These are phyloP conservation scores for Echria macrotheca DNA, from an alignment of 495 filamentous ascomycete genomes.

Conservation along the genomic window DNA sequence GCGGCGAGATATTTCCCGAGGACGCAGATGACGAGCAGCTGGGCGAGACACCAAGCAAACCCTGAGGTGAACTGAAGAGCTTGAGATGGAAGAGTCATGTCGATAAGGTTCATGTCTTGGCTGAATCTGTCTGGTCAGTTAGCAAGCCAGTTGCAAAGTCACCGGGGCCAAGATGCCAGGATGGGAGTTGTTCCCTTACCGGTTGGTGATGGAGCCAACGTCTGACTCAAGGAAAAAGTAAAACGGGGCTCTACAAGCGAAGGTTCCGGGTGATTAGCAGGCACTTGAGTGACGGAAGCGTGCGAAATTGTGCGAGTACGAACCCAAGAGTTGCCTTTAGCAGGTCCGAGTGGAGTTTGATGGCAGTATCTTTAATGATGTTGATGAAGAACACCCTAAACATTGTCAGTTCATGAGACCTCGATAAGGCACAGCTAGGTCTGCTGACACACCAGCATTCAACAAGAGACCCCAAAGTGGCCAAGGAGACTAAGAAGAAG, in stretches of 20 bases:
- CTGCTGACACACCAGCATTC: conserved; percentile 7
- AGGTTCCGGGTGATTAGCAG: not conserved
- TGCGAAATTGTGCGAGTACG: not conserved
- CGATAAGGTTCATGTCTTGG: conserved; percentile 26
- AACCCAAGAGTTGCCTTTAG: conserved; percentile 5
- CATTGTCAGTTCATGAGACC: not conserved
- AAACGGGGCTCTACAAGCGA: conserved; percentile 18
- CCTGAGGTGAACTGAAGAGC: conserved; percentile 9
- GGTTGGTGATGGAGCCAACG: conserved; percentile 18
- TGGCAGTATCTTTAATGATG: conserved; percentile 11
- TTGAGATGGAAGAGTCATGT: conserved; percentile 8
- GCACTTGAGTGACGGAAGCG: not conserved
- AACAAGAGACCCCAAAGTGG: not conserved
- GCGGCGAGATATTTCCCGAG: conserved; percentile 23
- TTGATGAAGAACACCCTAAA: conserved; percentile 2
- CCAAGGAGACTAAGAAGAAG: conserved; percentile 40
- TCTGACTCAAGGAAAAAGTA: conserved; percentile 25
- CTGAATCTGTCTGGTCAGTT: conserved; percentile 18
- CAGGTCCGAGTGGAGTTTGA: conserved; percentile 12
- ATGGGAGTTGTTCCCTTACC: not conserved
- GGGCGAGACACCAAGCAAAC: conserved; percentile 12
- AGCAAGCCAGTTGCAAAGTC: not conserved
- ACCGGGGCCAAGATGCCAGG: not conserved
- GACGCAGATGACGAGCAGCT: conserved; percentile 27
- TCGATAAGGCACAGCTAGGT: not conserved